Conservation (phyloP, 305 asterid genomes). For the Fraxinus velutina region DNA sequence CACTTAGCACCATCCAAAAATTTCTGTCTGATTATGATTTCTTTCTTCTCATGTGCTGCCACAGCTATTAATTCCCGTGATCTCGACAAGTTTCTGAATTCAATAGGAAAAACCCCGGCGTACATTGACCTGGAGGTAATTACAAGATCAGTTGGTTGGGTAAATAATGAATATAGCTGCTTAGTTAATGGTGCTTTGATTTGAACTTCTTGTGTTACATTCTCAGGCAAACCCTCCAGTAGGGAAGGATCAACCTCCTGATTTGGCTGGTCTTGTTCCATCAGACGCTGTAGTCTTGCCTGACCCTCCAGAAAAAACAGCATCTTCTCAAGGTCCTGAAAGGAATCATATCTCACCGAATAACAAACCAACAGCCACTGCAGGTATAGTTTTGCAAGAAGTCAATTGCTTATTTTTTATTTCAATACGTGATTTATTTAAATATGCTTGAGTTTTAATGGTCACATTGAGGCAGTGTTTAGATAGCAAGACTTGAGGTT, state of each 20-base stretch:
- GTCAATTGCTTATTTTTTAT: neutral
- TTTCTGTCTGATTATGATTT: slow-evolving; percentile 18
- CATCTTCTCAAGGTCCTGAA: slow-evolving; percentile 35
- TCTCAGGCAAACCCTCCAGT: slow-evolving; percentile 77
- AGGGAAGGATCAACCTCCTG: slow-evolving; percentile 98
- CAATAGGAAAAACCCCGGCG: slow-evolving; percentile 62
- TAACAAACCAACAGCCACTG: slow-evolving; percentile 32
- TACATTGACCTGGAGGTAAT: slow-evolving; percentile 95
- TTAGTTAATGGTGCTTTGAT: neutral
- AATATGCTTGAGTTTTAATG: neutral
- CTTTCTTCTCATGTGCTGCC: slow-evolving; percentile 9
- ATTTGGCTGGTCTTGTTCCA: slow-evolving; percentile 76
- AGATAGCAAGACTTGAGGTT: neutral
- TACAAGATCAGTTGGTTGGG: slow-evolving; percentile 9
- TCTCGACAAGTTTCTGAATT: slow-evolving; percentile 77
- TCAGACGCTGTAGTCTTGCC: slow-evolving; percentile 47
- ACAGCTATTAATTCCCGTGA: slow-evolving; percentile 68
- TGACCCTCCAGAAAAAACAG: slow-evolving; percentile 34
- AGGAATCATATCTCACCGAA: slow-evolving; percentile 31
- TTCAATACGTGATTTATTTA: neutral
- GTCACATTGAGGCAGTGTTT: neutral
- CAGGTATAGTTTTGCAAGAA: slow-evolving; percentile 35
- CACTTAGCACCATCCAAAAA: neutral
- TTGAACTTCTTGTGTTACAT: slow-evolving; percentile 16
- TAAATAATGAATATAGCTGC: slow-evolving; percentile 10